Base-by-base conservation (phyloP, 768 basidiomycete genomes). In the Collybia sordida region DNA sequence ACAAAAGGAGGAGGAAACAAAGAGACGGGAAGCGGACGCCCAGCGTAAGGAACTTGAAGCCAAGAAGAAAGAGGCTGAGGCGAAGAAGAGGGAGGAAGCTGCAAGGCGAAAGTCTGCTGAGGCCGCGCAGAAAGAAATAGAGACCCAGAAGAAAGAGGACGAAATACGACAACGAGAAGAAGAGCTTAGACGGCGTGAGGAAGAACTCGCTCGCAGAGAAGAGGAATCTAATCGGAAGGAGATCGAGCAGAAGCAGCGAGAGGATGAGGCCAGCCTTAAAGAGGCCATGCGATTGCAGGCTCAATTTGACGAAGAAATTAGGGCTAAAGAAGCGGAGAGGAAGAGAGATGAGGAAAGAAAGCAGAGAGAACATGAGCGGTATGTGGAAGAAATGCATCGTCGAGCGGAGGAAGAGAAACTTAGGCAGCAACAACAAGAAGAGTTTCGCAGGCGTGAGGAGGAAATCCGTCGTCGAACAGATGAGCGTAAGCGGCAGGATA, bases 401-500 rank as follows among this genome's bases (percentile, higher is more conserved):
- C 55, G 56, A 38, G 62, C 53, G 22, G 65, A 54, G 58, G 62
- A 69, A 24, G 70, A 67, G 18, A 68, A 56, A 50, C 35, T 56
- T 37, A 56, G 66, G 28, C 64, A 67, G 43, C 66, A 66, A 40
- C 67, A 69, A 50, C 72, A 75, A 54, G 64, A 71, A 49, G 71
- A 78, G 27, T 74, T 67, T 56, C 68, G 66, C 35, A 65, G 65
- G 52, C 68, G 74, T n/a, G 75, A 72, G 38, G 74, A 74, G 36
- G 73, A 75, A 19, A 70, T 74, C 43, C 67, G 58, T 43, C 69
- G 68, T n/a, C 69, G 66, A 11, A 55, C 61, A n/a, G 72, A 73
- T 48, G 75, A 80, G 51, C 72, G 77, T 24, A 76, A 73, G 57
- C 68, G 73, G 8, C 74, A 77, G 40, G 71, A 72, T 45, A 77